Evolutionary conservation across 1,284 basidiomycete genomes (phyloP), one percentile per base, ranked within the genome.

Genomic region (Rhodotorula sp.): DNA sequence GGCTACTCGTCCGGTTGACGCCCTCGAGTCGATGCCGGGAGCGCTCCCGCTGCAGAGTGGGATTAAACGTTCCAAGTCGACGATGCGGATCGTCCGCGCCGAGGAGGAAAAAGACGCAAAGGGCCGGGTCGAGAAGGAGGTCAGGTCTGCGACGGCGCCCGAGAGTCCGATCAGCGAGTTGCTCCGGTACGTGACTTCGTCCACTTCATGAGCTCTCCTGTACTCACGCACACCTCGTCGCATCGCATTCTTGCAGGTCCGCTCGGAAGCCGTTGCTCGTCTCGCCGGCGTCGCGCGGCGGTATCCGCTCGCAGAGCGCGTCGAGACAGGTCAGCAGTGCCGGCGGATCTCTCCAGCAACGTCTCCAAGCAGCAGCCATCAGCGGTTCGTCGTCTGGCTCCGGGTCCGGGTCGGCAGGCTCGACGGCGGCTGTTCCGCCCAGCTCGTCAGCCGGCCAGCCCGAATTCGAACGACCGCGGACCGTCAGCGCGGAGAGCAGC

Each of bases 91-190:
- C 51, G 68, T 70, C 39, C 58, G 63, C 48, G 34, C 31, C 34
- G 65, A 58, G 56, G 68, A 78, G 10, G 81, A 81, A 65, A 77
- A 77, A 57, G 77, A 80, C 52, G 73, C 80, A 5, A 72, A 69
- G 47, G 73, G 76, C 26, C 61, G 79, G 65, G 71, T 82, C 81
- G 95, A 99, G 86, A 89, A 91, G 79, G 95, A 97, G 81, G 96
- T 97, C 87, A 89, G 93, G 83, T 90, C 91, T 78, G 97, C 94
- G 3, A 91, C 98, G 5, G 91, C 95, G 80, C 97, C 96, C 6
- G 93, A 92, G 64, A 92, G 90, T 75, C 96, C 97, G 0, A 96
- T 99, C 72, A 93, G 92, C 29, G 92, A 92, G 8, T 84, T 99
- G 65, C 87, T 99, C 79, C 83, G 84, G 79, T 82, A 57, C 61